Evolutionary conservation across 1,284 basidiomycete genomes (phyloP).

Genomic region (Ustilago vetiveriae): DNA sequence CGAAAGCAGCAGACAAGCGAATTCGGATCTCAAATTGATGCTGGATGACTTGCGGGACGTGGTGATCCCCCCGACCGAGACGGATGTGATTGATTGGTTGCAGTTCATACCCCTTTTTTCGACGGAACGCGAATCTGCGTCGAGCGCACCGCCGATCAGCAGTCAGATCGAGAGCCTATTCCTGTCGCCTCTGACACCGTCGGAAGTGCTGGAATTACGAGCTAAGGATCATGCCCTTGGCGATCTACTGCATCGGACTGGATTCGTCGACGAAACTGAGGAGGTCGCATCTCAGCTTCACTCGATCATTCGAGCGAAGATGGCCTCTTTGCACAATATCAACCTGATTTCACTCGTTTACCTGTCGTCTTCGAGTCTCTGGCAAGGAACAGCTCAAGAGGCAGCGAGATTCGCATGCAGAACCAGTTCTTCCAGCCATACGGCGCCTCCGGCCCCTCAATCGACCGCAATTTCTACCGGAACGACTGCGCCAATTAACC

Average conservation of each 20-base stretch:
- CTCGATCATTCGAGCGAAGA: not conserved
- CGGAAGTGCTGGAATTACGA: conserved; percentile 3
- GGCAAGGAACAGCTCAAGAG: no score
- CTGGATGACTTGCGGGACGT: conserved; percentile 6
- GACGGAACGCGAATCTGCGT: not conserved
- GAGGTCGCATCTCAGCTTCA: not conserved
- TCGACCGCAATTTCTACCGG: not conserved
- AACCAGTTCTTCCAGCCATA: no score
- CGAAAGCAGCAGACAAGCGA: not conserved
- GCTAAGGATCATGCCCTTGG: not conserved
- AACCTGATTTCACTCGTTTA: conserved; percentile 8
- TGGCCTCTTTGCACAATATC: conserved; percentile 22
- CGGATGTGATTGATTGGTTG: conserved; percentile 29
- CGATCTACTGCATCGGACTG: not conserved
- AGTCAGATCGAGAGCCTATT: not conserved
- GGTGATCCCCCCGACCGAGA: conserved; percentile 1
- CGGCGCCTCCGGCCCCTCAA: no score
- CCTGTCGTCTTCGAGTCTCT: not conserved
- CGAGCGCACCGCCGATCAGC: no score
- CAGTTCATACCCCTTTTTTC: not conserved
- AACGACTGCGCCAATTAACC: not conserved
- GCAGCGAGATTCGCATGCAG: not conserved
- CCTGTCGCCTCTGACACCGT: not conserved
- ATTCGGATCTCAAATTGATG: not conserved
- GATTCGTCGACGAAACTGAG: not conserved